Percentiles rank a stretch among this genome's conserved stretches.
These are phyloP conservation scores for Starmera dryadoides DNA, from an alignment of 805 yeast species.

Conservation along the genomic window DNA sequence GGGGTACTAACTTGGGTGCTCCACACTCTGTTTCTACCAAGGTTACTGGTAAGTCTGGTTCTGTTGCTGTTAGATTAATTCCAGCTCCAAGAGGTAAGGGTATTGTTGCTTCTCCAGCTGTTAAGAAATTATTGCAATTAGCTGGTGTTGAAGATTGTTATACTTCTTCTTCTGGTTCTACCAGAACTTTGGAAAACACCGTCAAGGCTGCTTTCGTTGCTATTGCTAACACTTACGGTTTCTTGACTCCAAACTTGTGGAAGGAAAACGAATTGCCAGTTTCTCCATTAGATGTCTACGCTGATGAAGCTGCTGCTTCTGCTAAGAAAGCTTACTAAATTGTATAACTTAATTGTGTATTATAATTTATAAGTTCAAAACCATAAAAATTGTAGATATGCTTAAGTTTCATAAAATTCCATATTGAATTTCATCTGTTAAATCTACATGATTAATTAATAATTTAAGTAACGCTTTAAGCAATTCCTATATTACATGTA, in stretches of 20 bases:
- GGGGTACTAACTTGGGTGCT: conserved; percentile 99
- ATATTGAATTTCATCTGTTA: no score
- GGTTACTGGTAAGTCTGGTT: conserved; percentile 99
- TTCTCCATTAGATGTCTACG: conserved; percentile 93
- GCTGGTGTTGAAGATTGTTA: conserved; percentile 99
- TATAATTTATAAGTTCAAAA: no score
- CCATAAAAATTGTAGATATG: no score
- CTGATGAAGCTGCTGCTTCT: conserved; percentile 70
- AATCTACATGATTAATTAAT: no score
- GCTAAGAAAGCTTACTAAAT: conserved; percentile 74
- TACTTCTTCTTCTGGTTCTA: conserved; percentile 97
- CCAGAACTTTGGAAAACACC: conserved; percentile 99
- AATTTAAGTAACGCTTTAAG: no score
- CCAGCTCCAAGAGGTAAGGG: conserved; percentile 99
- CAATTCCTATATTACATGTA: no score
- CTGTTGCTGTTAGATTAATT: conserved; percentile 95
- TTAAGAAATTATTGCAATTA: conserved; percentile 96
- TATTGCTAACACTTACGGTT: conserved; percentile 99
- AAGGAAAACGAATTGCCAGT: conserved; percentile 72
- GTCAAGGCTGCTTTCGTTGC: conserved; percentile 99
- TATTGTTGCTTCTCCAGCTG: conserved; percentile 99
- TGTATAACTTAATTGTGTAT: no score
- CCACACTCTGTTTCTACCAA: conserved; percentile 98
- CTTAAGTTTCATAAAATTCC: no score
- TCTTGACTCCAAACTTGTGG: conserved; percentile 99